Percentiles rank a stretch among this genome's conserved stretches.
Conservation (phyloP, 257 asterid genomes). For the Scutellaria galericulata region DNA sequence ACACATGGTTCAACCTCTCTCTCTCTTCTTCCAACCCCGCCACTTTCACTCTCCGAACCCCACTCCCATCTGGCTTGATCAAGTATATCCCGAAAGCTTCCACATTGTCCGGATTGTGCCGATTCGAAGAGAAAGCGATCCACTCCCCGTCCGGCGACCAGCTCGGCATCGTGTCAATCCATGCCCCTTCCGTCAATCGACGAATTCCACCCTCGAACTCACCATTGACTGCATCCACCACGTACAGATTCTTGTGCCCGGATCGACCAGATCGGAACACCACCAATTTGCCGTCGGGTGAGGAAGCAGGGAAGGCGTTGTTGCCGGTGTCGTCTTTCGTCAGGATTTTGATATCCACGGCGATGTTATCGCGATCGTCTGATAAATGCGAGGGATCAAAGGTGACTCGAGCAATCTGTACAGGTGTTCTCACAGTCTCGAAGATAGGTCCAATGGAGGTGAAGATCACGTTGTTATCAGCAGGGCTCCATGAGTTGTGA, state of each 20-base stretch:
- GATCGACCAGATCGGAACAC: conserved; percentile 84
- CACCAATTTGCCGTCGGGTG: conserved; percentile 74
- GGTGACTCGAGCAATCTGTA: conserved; percentile 77
- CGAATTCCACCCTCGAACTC: conserved; percentile 66
- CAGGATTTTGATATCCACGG: conserved; percentile 56
- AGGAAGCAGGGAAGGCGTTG: conserved; percentile 84
- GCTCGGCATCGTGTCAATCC: conserved; percentile 94
- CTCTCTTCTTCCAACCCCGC: conserved; percentile 51
- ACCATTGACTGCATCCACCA: conserved; percentile 66
- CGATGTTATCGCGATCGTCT: conserved; percentile 39
- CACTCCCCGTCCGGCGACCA: conserved; percentile 84
- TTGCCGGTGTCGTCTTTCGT: conserved; percentile 71
- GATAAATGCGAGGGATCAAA: conserved; percentile 50
- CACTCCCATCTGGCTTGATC: conserved; percentile 60
- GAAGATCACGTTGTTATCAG: conserved; percentile 61
- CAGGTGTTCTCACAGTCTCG: conserved; percentile 45
- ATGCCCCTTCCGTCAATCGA: conserved; percentile 68
- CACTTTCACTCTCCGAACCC: conserved; percentile 51
- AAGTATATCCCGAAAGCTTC: conserved; percentile 62
- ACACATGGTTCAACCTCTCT: conserved; percentile 84
- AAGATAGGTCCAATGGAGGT: conserved; percentile 80
- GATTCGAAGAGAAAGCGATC: conserved; percentile 83
- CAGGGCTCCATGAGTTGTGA: conserved; percentile 73
- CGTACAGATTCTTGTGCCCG: conserved; percentile 76
- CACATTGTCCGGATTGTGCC: conserved; percentile 58